Evolutionary conservation across 345 rosid genomes (phyloP), one percentile per base, ranked within the genome.

Genomic region (Geranium brycei): DNA sequence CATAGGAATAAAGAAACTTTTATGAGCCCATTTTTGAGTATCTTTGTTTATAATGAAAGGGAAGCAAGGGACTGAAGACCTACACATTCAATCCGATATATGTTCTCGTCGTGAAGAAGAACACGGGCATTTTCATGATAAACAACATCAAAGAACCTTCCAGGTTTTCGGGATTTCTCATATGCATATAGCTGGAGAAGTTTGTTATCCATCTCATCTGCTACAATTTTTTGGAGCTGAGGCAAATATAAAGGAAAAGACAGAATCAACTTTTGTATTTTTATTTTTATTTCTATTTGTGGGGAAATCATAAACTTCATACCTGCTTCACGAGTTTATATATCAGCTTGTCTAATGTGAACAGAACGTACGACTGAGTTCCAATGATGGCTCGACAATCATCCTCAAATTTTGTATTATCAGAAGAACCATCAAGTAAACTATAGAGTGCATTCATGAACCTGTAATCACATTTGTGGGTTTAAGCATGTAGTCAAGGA

Each of bases 331-430:
- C 89, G 69, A 91, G 83, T 79, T 91, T 91, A 75, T 82, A 86
- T 58, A 93, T 87, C 76, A 93, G 78, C 73, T 93, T 93, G 77
- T 93, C 97, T 80, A 93, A 75, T 56, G 99, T 93, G 80, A 93
- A 93, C 16, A 93, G 80, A 47, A 93, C 77, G 66, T 93, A 93
- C 31, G 99, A 93, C 75, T 88, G 99, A 2, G 97, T 90, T 62
- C 99, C 99, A 58, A 93, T 87, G 56, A 91, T 88, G 76, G 95
- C 89, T 31, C 96, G 92, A 64, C 99, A 93, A 28, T 93, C 99
- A 69, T 93, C 97, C 82, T 93, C 99, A 68, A 91, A 93, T 78
- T 91, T 93, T 0, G 91, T 74, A 73, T 87, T 93, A 71, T 90
- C 96, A 63, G 96, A 91, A 66, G 96, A 83, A 53, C 99, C 99